Conservation (phyloP, 192 early-diverging fungal species). For the Umbelopsis vinacea region DNA sequence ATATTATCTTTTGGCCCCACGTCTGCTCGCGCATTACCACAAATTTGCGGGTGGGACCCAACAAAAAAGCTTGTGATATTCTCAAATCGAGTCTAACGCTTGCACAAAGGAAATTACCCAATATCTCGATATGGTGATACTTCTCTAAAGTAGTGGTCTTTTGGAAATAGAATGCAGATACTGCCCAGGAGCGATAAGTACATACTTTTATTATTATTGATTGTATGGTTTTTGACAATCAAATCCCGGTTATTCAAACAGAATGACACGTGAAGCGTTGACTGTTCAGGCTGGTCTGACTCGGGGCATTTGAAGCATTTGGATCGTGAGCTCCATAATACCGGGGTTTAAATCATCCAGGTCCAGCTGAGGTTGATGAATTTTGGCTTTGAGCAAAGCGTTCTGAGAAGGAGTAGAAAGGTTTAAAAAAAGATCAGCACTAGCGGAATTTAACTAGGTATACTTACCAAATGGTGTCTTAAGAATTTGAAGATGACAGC, state of each 20-base stretch:
- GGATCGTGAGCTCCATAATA: slow-evolving; percentile 17
- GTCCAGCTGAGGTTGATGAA: slow-evolving; percentile 35
- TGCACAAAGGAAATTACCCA: too few species aligned
- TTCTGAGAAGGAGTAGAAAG: slow-evolving; percentile 27
- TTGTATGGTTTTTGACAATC: not conserved
- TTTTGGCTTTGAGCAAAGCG: slow-evolving; percentile 35
- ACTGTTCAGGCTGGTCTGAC: slow-evolving; percentile 5
- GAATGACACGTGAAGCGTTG: not conserved
- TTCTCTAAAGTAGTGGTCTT: too few species aligned
- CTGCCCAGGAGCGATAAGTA: too few species aligned
- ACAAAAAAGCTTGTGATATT: too few species aligned
- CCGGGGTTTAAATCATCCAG: slow-evolving; percentile 22
- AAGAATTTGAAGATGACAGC: slow-evolving; percentile 56
- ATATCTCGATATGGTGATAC: too few species aligned
- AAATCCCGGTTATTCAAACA: not conserved
- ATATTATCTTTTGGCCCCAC: too few species aligned
- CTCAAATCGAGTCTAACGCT: too few species aligned
- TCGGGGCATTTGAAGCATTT: slow-evolving; percentile 10
- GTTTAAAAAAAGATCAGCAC: not conserved
- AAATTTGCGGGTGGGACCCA: too few species aligned
- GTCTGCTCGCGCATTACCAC: too few species aligned
- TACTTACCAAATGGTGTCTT: slow-evolving; percentile 51
- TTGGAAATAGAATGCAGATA: too few species aligned
- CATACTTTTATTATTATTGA: too few species aligned
- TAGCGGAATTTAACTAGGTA: not conserved